Base-by-base conservation (phyloP, 345 rosid species). In the Capsella bursapastoris region DNA sequence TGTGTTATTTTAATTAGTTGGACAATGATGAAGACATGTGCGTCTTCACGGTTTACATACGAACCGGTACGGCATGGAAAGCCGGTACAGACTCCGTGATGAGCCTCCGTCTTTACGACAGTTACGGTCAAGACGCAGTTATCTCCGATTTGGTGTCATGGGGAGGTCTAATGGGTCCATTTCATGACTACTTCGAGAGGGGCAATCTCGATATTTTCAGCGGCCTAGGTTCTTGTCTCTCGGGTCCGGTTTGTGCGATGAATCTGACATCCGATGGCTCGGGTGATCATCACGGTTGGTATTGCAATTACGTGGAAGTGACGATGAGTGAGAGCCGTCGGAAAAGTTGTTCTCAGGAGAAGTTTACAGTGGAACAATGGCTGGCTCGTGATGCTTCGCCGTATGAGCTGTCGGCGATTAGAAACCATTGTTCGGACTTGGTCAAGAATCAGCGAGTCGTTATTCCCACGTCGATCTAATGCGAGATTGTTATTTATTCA, bases 301-400 rank as follows among this genome's bases (percentile, higher is more conserved):
- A 95, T 85, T 77, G 84, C 63, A 90, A 92, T 78, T 95, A 95
- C 80, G 91, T 92, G 40, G 97, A 95, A 87, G 86, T 89, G n/a
- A 89, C 92, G 0, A 27, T 81, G 53, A 84, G 93, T 4, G 88
- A 89, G 38, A 78, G 70, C 52, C 79, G 70, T 59, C 92, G 85
- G 58, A 49, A 35, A 10, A 13, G 78, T 3, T 95, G 99, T 68
- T 40, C 80, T 6, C 89, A 85, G 66, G 71, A 83, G 83, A 71
- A 63, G 83, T 95, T 95, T 77, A 77, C 67, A 48, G 83, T 92
- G 61, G 99, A 95, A 80, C 97, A 92, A 82, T 95, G 99, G 98
- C 80, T 95, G 56, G 96, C 98, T 14, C 49, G 11, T 3, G 97
- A 92, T 48, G 32, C 84, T 45, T 4, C 87, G 28, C 99, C 99